phyloP scores from a whole-genome alignment of 371 early-diverging fungal genomes.

The Mortierella sp. region DNA sequence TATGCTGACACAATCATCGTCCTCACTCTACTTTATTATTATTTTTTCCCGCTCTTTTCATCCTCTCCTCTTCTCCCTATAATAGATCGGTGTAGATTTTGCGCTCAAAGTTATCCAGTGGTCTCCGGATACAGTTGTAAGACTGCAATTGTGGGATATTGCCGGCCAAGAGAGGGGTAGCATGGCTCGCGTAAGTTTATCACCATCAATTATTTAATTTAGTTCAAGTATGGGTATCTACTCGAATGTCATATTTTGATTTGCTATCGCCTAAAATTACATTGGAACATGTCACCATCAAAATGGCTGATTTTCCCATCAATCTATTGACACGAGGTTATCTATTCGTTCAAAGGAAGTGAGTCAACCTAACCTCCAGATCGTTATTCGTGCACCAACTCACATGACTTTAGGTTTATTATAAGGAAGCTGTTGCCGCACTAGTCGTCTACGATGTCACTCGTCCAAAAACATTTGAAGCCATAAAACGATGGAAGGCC shows the following conservation, averaged over 20 bases:
- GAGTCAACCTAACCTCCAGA: too few species aligned
- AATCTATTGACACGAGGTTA: too few species aligned
- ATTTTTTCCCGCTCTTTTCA: too few species aligned
- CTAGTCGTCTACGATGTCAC: slow-evolving; percentile 85
- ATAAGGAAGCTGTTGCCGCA: slow-evolving; percentile 84
- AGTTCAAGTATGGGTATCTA: too few species aligned
- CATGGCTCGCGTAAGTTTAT: slow-evolving; percentile 20
- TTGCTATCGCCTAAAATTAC: neutral
- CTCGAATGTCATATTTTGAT: too few species aligned
- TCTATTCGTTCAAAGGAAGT: too few species aligned
- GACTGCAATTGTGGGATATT: slow-evolving; percentile 88
- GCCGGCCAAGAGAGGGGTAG: slow-evolving; percentile 78
- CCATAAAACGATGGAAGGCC: slow-evolving; percentile 80
- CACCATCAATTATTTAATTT: too few species aligned
- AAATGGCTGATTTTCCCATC: neutral
- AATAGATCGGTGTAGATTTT: slow-evolving; percentile 85
- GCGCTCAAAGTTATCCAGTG: slow-evolving; percentile 82
- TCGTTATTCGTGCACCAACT: neutral
- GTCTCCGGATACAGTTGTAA: slow-evolving; percentile 65
- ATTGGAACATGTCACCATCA: neutral
- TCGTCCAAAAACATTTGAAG: slow-evolving; percentile 77
- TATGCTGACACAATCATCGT: neutral
- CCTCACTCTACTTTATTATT: too few species aligned
- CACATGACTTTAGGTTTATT: slow-evolving; percentile 67
- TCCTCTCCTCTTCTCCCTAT: neutral